A percentile compares a stretch with the other conserved stretches of the same genome.
Conservation (phyloP, 768 basidiomycete genomes). For the Peribolospora kevripleyi region DNA sequence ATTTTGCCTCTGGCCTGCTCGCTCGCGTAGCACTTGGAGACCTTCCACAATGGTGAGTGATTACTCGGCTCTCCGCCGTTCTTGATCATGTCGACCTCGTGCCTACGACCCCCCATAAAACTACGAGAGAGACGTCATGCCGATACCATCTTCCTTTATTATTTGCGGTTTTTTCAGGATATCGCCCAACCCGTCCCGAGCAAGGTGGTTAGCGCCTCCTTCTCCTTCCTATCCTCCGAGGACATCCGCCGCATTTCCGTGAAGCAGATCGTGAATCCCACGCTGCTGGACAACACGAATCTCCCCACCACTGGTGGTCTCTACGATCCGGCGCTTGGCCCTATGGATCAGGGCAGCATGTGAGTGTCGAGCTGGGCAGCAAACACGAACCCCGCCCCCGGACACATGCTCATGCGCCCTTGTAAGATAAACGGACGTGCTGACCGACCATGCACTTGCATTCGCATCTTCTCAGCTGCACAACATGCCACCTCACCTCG, state of each 20-base stretch:
- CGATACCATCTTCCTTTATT: no score
- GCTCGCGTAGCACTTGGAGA: no score
- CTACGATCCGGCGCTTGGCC: constrained; percentile 87
- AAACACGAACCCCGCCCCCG: no score
- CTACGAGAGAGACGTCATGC: no score
- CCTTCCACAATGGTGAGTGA: no score
- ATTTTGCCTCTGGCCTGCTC: no score
- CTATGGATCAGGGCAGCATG: constrained; percentile 72
- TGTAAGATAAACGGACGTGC: not conserved
- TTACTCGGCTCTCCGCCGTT: no score
- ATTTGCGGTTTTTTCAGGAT: constrained; percentile 31
- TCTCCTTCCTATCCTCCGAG: constrained; percentile 68
- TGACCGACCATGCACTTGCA: not conserved
- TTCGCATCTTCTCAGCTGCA: constrained; percentile 35
- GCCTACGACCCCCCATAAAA: no score
- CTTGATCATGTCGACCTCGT: no score
- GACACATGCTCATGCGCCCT: no score
- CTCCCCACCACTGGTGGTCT: constrained; percentile 74
- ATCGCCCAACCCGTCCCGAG: constrained; percentile 73
- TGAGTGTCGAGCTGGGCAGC: constrained; percentile 24
- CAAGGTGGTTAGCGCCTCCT: constrained; percentile 57
- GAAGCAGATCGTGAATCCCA: constrained; percentile 82
- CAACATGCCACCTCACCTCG: constrained; percentile 76
- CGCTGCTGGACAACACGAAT: constrained; percentile 79
- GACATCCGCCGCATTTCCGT: constrained; percentile 89